Base-by-base conservation (phyloP, 495 filamentous ascomycete species). In the Durotheca rogersii region DNA sequence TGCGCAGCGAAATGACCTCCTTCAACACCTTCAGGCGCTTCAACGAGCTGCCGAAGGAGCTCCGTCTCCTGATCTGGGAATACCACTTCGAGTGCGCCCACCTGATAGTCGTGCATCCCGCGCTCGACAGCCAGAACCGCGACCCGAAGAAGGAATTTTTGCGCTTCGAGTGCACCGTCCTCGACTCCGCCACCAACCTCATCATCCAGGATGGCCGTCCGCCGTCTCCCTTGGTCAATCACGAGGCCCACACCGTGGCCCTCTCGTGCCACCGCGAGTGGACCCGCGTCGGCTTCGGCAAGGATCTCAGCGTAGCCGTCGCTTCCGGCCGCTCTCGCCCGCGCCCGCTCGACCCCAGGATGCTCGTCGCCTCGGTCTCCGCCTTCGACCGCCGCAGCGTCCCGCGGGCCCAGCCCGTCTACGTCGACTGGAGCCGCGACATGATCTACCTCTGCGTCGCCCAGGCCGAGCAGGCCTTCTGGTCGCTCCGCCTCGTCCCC, bases 51-150 rank as follows among this genome's bases (percentile, higher is more conserved):
- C 63, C 63, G 7, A 47, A 46, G 18, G 63, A 66, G 32, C 49
- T 64, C 25, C 63, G 63, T 32, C 15, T 54, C 15, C 30, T 56
- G 14, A 66, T 66, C 9, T 66, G 63, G 63, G 51, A 66, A 29
- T 58, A 45, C 23, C 51, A 67, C 47, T 62, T 75, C 51, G 59
- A 62, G n/a, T 47, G 45, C 29, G 36, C 58, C 25, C 58, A 58
- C 12, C 36, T 64, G 36, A 48, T 40, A 17, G 55, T 58, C 15
- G 35, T 58, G 9, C 55, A 58, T 39, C 55, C 55, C 14, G 40
- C 49, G 9, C 55, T 49, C 12, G 44, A 53, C 20, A 43, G 34
- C 17, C 25, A 50, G 25, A 32, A 41, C 29, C 14, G 44, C 21
- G 49, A 53, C 23, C 34, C 49, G 7, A 37, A 21, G 43, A 58